Percentiles rank a stretch among this genome's conserved stretches.
Conservation (phyloP, 2,329 filamentous ascomycete species). For the Exophiala lecanii-corni region DNA sequence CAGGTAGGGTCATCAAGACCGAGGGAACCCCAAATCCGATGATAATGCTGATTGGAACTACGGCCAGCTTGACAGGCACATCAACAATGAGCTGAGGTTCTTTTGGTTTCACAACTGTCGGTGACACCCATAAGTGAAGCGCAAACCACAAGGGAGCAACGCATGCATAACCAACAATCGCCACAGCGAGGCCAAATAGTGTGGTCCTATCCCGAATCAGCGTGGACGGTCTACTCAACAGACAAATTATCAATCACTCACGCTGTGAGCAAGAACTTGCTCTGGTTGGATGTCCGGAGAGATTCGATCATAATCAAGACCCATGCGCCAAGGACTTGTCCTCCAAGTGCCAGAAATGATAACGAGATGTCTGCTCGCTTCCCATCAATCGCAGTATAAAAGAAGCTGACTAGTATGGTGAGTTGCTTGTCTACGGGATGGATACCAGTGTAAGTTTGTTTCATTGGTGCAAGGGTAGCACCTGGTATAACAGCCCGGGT, state of each 20-base stretch:
- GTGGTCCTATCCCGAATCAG: conserved; percentile 28
- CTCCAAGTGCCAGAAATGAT: conserved; percentile 37
- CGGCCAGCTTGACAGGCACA: conserved; percentile 29
- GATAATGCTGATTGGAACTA: conserved; percentile 39
- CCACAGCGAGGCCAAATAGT: conserved; percentile 39
- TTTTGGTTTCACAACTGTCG: conserved; percentile 34
- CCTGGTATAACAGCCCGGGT: conserved; percentile 28
- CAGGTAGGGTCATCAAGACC: conserved; percentile 40
- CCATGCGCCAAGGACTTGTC: conserved; percentile 41
- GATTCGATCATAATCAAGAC: conserved; percentile 42
- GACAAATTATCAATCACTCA: conserved; percentile 10
- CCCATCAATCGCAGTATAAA: conserved; percentile 38
- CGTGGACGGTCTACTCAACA: background rate
- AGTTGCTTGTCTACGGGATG: conserved; percentile 26
- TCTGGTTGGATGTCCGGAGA: conserved; percentile 41
- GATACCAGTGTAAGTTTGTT: conserved; percentile 28
- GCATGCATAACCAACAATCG: conserved; percentile 42
- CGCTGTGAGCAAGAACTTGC: conserved; percentile 28
- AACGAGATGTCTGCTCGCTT: conserved; percentile 33
- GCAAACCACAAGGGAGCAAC: conserved; percentile 41
- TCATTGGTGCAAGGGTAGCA: conserved; percentile 27
- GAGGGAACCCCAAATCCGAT: conserved; percentile 44
- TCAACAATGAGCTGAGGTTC: conserved; percentile 33
- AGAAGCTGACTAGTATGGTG: conserved; percentile 32
- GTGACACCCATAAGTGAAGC: conserved; percentile 41